Base-by-base conservation (phyloP, 768 basidiomycete genomes). In the Leccinum olivaceopallidum region DNA sequence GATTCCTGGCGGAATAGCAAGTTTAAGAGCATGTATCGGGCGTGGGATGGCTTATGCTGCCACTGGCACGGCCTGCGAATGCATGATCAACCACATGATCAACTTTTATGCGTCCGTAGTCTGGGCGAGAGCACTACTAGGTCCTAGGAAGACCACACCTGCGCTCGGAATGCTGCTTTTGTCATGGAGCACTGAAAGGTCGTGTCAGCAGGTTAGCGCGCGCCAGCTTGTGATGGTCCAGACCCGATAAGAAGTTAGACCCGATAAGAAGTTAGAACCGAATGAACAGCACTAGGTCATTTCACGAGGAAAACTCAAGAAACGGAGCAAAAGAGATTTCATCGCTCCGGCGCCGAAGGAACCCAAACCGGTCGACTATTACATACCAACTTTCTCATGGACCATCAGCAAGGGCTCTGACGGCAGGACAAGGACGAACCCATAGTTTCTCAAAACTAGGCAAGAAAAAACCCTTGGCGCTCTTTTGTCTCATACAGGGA, bases 41-140 rank as follows among this genome's bases (percentile, higher is more conserved):
- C 73, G 71, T 72, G 71, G 65, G 71, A 72, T 34, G 65, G 50
- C 10, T 53, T 56, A 56, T 20, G 36, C 20, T 56, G 56, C 28
- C 37, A 55, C 10, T 53, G 56, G 28, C 37, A 54, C 59, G 58
- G 57, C 69, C 53, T 59, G 65, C 50, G 62, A 59, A 65, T 28
- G 28, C 13, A 28, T 57, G 32, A 58, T 37, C 42, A 8, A 57
- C 59, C 65, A 60, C 63, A 71, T 59, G 63, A 67, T 65, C 53
- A 37, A 51, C 53, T 61, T 62, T 55, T 63, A 60, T 60, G 47
- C 47, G 39, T 60, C 14, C 42, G 60, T n/a, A 57, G 52, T 22
- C 53, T 39, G 60, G 58, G 53, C 48, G 37, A 47, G 34, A 20
- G 37, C 30, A 24, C 24, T n/a, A 20, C 30, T 30, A 57, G 55